phyloP scores from a whole-genome alignment of 2,329 filamentous ascomycete species.

The Ilyonectria sp. region DNA sequence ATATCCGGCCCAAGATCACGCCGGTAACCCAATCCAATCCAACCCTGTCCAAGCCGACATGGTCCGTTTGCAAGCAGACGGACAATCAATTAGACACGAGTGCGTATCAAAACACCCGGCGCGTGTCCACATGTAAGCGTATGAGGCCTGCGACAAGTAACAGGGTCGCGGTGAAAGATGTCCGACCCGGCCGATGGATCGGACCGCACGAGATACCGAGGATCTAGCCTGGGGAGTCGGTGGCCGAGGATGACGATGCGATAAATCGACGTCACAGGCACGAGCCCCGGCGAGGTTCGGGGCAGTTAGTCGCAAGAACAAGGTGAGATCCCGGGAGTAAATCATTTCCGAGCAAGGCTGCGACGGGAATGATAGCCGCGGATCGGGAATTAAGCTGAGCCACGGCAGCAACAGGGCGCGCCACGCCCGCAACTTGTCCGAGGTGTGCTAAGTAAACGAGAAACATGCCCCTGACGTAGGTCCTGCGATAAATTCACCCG shows the following conservation, averaged over 20 bases:
- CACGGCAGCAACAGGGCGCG: conserved; percentile 7
- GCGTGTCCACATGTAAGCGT: conserved; percentile 4
- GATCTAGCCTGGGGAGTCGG: conserved; percentile 34
- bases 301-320: conserved; percentile 8
- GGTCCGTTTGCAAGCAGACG: not conserved
- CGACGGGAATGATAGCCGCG: conserved; percentile 37
- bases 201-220: conserved; percentile 43
- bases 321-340: conserved; percentile 33
- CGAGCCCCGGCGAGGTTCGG: conserved; percentile 35
- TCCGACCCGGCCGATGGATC: conserved; percentile 36
- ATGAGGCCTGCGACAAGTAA: conserved; percentile 3
- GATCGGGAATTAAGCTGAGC: conserved; percentile 35
- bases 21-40: conserved; percentile 41
- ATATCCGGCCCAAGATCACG: conserved; percentile 42
- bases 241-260: conserved; percentile 42
- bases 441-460: conserved; percentile 29
- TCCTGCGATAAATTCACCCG: conserved; percentile 20
- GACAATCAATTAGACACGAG: not conserved
- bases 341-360: conserved; percentile 21
- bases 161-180: conserved; percentile 24
- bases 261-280: conserved; percentile 40
- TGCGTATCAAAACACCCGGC: not conserved
- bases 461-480: conserved; percentile 13
- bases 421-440: conserved; percentile 27
- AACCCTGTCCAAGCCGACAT: conserved; percentile 16